Conservation (phyloP, 202 grass and related monocot genomes). For the Elaeis oleifera region DNA sequence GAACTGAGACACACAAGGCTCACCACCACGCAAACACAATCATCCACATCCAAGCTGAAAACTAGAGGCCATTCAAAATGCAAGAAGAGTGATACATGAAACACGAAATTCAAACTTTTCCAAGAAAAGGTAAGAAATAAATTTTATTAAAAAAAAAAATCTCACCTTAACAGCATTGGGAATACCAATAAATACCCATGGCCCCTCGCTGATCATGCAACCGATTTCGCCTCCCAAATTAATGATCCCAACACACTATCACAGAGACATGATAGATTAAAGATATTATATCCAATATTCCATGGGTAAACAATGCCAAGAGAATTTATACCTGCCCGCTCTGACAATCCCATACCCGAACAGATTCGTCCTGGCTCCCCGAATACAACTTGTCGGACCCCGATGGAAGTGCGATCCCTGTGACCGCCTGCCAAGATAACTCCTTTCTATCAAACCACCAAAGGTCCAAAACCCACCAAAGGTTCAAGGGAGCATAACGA, state of each 20-base stretch:
- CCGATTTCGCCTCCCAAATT: constrained; percentile 49
- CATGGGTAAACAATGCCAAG: constrained; percentile 16
- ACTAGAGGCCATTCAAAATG: neutral
- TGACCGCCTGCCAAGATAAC: constrained; percentile 47
- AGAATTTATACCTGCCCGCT: constrained; percentile 74
- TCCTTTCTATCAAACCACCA: neutral
- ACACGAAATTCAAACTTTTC: neutral
- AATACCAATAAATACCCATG: constrained; percentile 51
- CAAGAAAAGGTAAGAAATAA: no score
- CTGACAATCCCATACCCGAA: constrained; percentile 91
- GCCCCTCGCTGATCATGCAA: constrained; percentile 51
- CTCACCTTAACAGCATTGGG: constrained; percentile 36
- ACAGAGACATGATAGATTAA: constrained; percentile 14
- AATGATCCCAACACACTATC: constrained; percentile 43
- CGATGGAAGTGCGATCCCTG: constrained; percentile 59
- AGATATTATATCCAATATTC: constrained; percentile 8
- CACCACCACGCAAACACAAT: neutral
- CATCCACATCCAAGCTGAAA: neutral
- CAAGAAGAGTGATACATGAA: no score
- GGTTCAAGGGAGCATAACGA: neutral
- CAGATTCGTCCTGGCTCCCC: constrained; percentile 74
- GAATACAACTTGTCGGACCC: constrained; percentile 90
- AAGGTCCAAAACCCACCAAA: neutral
- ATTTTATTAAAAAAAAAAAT: neutral
- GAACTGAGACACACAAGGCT: neutral